Evolutionary conservation across 345 rosid genomes (phyloP).

Genomic region (Hibiscus mutabilis): DNA sequence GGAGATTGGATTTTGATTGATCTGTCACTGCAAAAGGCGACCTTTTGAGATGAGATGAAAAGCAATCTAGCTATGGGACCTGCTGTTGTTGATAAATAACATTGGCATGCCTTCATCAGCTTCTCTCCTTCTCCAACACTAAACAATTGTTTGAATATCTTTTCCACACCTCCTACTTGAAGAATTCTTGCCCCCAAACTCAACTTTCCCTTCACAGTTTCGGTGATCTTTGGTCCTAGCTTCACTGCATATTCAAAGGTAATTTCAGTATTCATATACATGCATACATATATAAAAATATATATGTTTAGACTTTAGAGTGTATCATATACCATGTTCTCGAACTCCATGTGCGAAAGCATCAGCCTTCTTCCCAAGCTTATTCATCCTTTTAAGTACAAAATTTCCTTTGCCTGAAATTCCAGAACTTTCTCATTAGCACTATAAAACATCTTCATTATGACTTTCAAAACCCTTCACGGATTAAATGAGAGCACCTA

Average conservation of each 20-base stretch:
- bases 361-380: slow-evolving; percentile 38
- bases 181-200: slow-evolving; percentile 35
- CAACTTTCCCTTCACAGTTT: slow-evolving; percentile 37
- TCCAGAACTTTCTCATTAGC: neutral
- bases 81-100: slow-evolving; percentile 50
- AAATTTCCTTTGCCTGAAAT: slow-evolving; percentile 31
- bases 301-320: neutral
- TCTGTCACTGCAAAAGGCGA: slow-evolving; percentile 42
- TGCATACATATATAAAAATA: neutral
- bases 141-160: slow-evolving; percentile 35
- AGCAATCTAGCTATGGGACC: slow-evolving; percentile 58
- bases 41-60: slow-evolving; percentile 38
- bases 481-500: slow-evolving; percentile 1
- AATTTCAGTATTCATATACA: neutral
- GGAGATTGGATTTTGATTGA: slow-evolving; percentile 35
- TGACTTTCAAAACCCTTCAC: neutral
- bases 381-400: slow-evolving; percentile 37
- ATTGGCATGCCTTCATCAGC: slow-evolving; percentile 45
- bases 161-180: slow-evolving; percentile 38
- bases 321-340: slow-evolving; percentile 47
- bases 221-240: slow-evolving; percentile 44
- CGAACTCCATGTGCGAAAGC: slow-evolving; percentile 39
- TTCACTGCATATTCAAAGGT: slow-evolving; percentile 27
- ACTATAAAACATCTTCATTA: neutral
- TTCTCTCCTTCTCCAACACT: slow-evolving; percentile 40